Conservation (phyloP, 2,329 filamentous ascomycete species). For the Sporothrix pseudoabietina region DNA sequence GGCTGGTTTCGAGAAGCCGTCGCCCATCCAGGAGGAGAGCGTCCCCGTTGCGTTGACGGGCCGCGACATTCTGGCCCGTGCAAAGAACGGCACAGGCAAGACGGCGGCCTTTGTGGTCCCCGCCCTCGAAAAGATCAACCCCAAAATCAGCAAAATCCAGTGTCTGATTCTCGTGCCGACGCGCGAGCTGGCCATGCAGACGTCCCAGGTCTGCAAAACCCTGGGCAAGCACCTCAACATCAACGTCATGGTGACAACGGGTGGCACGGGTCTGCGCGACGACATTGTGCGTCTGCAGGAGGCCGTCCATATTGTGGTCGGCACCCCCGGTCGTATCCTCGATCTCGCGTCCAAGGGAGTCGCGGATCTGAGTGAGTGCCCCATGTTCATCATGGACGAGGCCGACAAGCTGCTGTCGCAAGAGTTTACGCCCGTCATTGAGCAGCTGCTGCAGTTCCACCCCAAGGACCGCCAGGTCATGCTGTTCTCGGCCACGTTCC, state of each 20-base stretch:
- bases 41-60: conserved; percentile 96
- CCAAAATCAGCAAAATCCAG: conserved; percentile 94
- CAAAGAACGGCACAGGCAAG: conserved; percentile 98
- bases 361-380: conserved; percentile 91
- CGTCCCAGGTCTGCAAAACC: conserved; percentile 98
- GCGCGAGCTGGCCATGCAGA: conserved; percentile 94
- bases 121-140: conserved; percentile 91
- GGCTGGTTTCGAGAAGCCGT: conserved; percentile 97
- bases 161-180: conserved; percentile 95
- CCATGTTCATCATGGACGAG: conserved; percentile 99
- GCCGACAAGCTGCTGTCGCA: conserved; percentile 96
- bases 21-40: conserved; percentile 98
- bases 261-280: conserved; percentile 90
- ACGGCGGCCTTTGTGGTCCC: conserved; percentile 98
- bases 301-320: conserved; percentile 94
- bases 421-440: conserved; percentile 96
- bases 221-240: conserved; percentile 95
- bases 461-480: conserved; percentile 98
- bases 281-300: conserved; percentile 95
- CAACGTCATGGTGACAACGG: conserved; percentile 99
- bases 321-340: conserved; percentile 92
- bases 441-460: conserved; percentile 92
- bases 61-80: conserved; percentile 90
- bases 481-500: conserved; percentile 98
- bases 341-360: conserved; percentile 96